phyloP scores from a whole-genome alignment of 306 rosid genomes.

The Prunus mira region DNA sequence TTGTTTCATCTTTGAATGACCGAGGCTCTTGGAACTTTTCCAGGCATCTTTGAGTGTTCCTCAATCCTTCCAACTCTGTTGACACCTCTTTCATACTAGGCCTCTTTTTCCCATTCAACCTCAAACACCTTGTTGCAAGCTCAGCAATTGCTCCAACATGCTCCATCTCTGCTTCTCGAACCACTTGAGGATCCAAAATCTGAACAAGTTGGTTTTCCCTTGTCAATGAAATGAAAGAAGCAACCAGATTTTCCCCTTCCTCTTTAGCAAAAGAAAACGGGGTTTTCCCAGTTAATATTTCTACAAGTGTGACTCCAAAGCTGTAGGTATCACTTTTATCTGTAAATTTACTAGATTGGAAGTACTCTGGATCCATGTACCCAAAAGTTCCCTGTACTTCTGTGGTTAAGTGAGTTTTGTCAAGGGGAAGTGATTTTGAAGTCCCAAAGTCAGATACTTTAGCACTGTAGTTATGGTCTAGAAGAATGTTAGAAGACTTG shows the following conservation, averaged over 20 bases:
- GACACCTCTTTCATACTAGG: slow-evolving; percentile 60
- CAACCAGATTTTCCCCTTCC: slow-evolving; percentile 37
- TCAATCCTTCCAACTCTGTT: slow-evolving; percentile 43
- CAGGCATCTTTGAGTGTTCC: slow-evolving; percentile 26
- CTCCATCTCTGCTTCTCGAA: slow-evolving; percentile 31
- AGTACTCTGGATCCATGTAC: slow-evolving; percentile 67
- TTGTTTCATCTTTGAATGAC: no score
- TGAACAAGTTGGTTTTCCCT: slow-evolving; percentile 24
- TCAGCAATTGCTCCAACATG: slow-evolving; percentile 33
- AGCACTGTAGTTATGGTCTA: slow-evolving; percentile 37
- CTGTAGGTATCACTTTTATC: slow-evolving; percentile 46
- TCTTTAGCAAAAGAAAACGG: slow-evolving; percentile 33
- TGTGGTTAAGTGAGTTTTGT: slow-evolving; percentile 61
- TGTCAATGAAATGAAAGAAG: slow-evolving; percentile 38
- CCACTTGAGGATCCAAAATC: slow-evolving; percentile 37
- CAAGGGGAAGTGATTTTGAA: slow-evolving; percentile 50
- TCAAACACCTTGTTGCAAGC: slow-evolving; percentile 55
- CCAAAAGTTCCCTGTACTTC: slow-evolving; percentile 60
- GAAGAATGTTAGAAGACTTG: slow-evolving; percentile 54
- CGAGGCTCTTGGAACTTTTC: background rate
- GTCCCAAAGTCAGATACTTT: slow-evolving; percentile 47
- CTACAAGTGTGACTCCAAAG: slow-evolving; percentile 60
- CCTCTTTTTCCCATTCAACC: slow-evolving; percentile 45
- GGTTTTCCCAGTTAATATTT: slow-evolving; percentile 43
- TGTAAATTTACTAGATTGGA: slow-evolving; percentile 48